These are phyloP conservation scores for Hypsizygus marmoreus DNA, from an alignment of 768 basidiomycete genomes.

Conservation along the genomic window DNA sequence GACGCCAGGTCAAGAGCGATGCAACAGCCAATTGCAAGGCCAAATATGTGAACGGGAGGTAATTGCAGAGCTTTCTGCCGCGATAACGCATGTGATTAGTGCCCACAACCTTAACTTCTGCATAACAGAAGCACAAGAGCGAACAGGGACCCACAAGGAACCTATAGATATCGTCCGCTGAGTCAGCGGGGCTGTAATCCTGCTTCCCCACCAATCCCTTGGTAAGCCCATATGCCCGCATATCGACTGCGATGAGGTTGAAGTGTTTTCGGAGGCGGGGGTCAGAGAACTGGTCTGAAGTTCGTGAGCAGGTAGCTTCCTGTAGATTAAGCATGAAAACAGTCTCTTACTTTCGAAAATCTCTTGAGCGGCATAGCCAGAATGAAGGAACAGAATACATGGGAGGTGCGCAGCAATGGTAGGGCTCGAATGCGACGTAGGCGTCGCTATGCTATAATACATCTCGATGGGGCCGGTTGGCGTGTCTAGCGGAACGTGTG, in stretches of 20 bases:
- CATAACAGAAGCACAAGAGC: not conserved
- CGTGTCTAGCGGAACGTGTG: slow-evolving; percentile 14
- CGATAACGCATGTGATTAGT: not conserved
- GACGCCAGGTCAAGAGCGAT: slow-evolving; percentile 26
- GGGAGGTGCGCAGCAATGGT: slow-evolving; percentile 17
- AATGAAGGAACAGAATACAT: slow-evolving; percentile 24
- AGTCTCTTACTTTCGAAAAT: slow-evolving; percentile 19
- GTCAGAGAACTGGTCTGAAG: slow-evolving; percentile 26
- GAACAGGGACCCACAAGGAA: slow-evolving; percentile 24
- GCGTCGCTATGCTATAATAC: slow-evolving; percentile 22
- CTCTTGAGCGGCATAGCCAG: slow-evolving; percentile 21
- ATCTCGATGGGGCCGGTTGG: slow-evolving; percentile 18
- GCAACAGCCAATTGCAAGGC: slow-evolving; percentile 25
- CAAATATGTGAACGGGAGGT: slow-evolving; percentile 29
- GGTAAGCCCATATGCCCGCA: slow-evolving; percentile 26
- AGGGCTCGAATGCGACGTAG: slow-evolving; percentile 15
- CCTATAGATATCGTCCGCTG: slow-evolving; percentile 27
- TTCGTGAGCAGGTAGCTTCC: not conserved
- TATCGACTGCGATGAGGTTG: slow-evolving; percentile 31
- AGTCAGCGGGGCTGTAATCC: slow-evolving; percentile 21
- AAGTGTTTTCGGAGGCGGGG: slow-evolving; percentile 23
- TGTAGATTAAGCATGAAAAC: not conserved
- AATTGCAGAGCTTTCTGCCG: slow-evolving; percentile 26
- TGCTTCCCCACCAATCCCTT: slow-evolving; percentile 18
- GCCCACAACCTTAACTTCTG: not conserved